Conservation (phyloP, 768 basidiomycete genomes). For the Mycena epipterygia region DNA sequence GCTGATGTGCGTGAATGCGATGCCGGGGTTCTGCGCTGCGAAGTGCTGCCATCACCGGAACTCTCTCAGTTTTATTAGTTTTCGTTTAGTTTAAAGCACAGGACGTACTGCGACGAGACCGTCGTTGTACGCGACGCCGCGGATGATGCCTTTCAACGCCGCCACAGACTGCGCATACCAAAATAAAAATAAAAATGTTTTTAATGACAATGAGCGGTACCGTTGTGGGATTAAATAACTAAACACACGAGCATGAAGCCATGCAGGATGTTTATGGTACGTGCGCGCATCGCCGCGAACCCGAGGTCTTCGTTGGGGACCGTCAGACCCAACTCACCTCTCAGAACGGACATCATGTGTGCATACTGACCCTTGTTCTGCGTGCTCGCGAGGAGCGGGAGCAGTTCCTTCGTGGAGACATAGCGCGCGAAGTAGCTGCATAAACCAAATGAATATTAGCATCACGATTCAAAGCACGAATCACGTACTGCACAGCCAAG, state of each 20-base stretch:
- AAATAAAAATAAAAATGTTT: too few relatives aligned
- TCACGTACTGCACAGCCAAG: slow-evolving; percentile 36
- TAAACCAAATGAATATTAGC: too few relatives aligned
- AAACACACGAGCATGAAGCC: background rate
- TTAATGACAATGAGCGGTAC: too few relatives aligned
- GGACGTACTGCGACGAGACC: slow-evolving; percentile 9
- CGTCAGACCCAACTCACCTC: slow-evolving; percentile 37
- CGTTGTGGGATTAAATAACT: too few relatives aligned
- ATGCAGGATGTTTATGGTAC: background rate
- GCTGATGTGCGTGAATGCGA: slow-evolving; percentile 41
- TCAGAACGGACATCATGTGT: slow-evolving; percentile 48
- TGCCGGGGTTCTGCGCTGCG: slow-evolving; percentile 31
- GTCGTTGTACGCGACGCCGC: slow-evolving; percentile 21
- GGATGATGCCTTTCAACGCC: slow-evolving; percentile 12
- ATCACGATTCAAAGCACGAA: too few relatives aligned
- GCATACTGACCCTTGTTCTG: slow-evolving; percentile 43
- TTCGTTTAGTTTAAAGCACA: too few relatives aligned
- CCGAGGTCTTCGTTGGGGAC: slow-evolving; percentile 47
- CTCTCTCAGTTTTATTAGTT: too few relatives aligned
- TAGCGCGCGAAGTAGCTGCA: slow-evolving; percentile 35
- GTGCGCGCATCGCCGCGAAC: slow-evolving; percentile 38
- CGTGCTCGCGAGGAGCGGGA: slow-evolving; percentile 43
- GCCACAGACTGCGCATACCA: slow-evolving; percentile 21
- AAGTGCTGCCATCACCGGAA: too few relatives aligned
- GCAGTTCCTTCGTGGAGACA: slow-evolving; percentile 45